Evolutionary conservation across 225 moss, liverwort and hornwort genomes (phyloP), one percentile per base, ranked within the genome.

Genomic region (Bryoerythrophyllum caledonicum): DNA sequence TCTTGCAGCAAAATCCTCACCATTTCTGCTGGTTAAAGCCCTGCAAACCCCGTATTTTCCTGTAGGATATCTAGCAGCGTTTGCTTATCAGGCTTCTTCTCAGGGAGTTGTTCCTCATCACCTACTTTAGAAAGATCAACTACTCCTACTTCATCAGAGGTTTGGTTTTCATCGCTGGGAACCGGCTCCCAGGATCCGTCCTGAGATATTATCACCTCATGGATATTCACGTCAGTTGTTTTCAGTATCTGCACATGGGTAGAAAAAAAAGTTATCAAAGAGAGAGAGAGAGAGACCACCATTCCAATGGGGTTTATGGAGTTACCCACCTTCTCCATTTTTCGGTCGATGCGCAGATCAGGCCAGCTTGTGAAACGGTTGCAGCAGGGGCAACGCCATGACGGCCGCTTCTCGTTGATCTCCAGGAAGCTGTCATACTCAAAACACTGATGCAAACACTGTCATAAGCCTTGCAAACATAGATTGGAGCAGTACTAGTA

Each of bases 351-450:
- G 74, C 85, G 85, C 58, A 94, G 61, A 66, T 91, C 86, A 66
- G 69, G 63, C 79, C 86, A 91, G 65, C 83, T 90, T 41, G 80
- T 85, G 76, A 65, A 68, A 49, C 75, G 49, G 70, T 90, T 90
- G 85, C 93, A 94, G 75, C 83, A 85, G 46, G 93, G 93, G 74
- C 90, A 94, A 16, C 90, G 90, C 93, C 93, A 94, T 35, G 90
- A 79, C 53, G 93, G 93, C 74, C 91, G 81, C 79, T 83, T 83
- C 43, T 90, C 86, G 72, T 91, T 94, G 62, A 94, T 91, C 65
- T 88, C 91, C 60, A 94, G 67, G 54, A 86, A 91, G 65, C 79
- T 90, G 52, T 91, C 88, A 77, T 71, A 91, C 68, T 94, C 93
- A 81, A 94, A 94, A 76, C 88, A 91, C 93, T 94, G 80, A 57